Percentiles rank a stretch among this genome's conserved stretches.
These are phyloP conservation scores for Phytophthora capsici DNA, from an alignment of 352 stramenopile species.

Conservation along the genomic window DNA sequence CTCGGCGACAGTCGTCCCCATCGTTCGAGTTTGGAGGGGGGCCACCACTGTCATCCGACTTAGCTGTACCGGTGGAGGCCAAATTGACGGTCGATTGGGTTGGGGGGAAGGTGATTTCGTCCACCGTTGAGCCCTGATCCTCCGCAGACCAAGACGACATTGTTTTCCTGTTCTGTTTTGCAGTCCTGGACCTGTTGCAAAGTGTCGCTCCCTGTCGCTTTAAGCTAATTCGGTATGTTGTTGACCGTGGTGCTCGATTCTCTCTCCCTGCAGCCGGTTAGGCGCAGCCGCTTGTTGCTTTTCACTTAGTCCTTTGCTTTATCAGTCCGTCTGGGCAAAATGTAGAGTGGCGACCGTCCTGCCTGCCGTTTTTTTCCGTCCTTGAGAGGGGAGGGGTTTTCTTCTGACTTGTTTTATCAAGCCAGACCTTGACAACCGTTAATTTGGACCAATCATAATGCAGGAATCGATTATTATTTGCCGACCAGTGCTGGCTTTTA, in stretches of 20 bases:
- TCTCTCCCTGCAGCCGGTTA: conserved; percentile 6
- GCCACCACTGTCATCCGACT: conserved; percentile 12
- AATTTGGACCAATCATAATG: conserved; percentile 11
- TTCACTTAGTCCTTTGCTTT: too few species aligned
- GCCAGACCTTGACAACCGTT: conserved; percentile 10
- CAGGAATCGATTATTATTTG: too few species aligned
- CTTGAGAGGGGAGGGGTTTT: conserved; percentile 1
- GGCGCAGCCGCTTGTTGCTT: too few species aligned
- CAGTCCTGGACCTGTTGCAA: not conserved
- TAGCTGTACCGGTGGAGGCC: conserved; percentile 1
- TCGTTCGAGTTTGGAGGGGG: conserved; percentile 6
- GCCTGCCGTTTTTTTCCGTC: not conserved
- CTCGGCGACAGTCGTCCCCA: not conserved
- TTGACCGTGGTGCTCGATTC: not conserved
- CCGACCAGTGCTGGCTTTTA: too few species aligned
- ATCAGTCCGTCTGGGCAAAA: conserved; percentile 3
- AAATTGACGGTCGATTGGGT: conserved; percentile 14
- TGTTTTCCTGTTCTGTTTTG: not conserved
- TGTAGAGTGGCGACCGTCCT: conserved; percentile 9
- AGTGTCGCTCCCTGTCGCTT: conserved; percentile 1
- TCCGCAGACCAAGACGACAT: conserved; percentile 40
- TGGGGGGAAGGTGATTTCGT: conserved; percentile 38
- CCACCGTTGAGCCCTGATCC: conserved; percentile 17
- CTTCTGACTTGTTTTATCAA: conserved; percentile 25
- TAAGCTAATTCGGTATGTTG: not conserved